A percentile compares a stretch with the other conserved stretches of the same genome.
These are phyloP conservation scores for Fusarium coffeatum DNA, from an alignment of 2,329 filamentous ascomycete species.

Conservation along the genomic window DNA sequence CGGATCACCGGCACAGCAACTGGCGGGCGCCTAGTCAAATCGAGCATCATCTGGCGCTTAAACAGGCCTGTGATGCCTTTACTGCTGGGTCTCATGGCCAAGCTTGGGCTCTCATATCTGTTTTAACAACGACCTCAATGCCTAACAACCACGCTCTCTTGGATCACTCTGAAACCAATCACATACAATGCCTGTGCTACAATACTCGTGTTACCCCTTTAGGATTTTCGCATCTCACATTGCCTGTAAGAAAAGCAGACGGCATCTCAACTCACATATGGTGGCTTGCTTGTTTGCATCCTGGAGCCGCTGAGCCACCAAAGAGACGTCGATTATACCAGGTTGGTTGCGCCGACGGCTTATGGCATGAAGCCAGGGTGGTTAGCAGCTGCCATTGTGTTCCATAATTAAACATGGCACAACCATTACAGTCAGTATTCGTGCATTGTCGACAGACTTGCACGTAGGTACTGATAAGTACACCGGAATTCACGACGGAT, in stretches of 20 bases:
- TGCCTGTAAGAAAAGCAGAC: neutral
- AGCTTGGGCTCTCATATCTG: neutral
- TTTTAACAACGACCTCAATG: neutral
- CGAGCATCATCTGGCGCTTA: slow-evolving; percentile 32
- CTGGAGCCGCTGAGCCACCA: slow-evolving; percentile 40
- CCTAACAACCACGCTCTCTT: neutral
- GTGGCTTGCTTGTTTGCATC: slow-evolving; percentile 19
- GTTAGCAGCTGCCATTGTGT: neutral
- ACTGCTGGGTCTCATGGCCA: slow-evolving; percentile 1
- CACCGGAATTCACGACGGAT: neutral
- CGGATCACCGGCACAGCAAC: slow-evolving; percentile 36
- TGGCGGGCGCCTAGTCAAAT: slow-evolving; percentile 21
- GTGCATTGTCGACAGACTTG: neutral
- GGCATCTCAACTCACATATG: neutral
- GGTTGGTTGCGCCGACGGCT: slow-evolving; percentile 27
- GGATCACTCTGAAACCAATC: slow-evolving; percentile 22
- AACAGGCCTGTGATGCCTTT: slow-evolving; percentile 9
- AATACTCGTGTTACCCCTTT: neutral
- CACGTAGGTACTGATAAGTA: neutral
- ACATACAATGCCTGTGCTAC: slow-evolving; percentile 7
- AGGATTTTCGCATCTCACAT: neutral
- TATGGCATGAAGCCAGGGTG: neutral
- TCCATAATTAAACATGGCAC: neutral
- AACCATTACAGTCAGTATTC: neutral
- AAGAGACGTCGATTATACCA: slow-evolving; percentile 36